Evolutionary conservation across 441 rosid species (phyloP).

Genomic region (Gossypium schwendimanii): DNA sequence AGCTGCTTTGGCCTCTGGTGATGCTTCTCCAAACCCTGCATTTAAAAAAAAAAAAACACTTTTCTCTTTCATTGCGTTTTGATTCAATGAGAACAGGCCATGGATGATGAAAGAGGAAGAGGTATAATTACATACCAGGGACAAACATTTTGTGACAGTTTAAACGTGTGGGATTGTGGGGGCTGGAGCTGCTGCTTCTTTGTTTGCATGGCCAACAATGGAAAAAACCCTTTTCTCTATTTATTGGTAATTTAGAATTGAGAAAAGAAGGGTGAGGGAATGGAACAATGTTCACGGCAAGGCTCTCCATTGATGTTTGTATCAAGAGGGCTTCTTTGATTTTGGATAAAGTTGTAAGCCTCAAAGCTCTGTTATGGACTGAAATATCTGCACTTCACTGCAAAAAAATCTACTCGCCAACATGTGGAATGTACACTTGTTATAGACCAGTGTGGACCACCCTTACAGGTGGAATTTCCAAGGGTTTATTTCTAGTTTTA

Average conservation of each 20-base stretch:
- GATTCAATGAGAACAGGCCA: not conserved
- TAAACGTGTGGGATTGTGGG: constrained; percentile 20
- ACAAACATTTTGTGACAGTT: constrained; percentile 78
- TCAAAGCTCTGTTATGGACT: not conserved
- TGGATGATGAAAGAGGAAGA: not conserved
- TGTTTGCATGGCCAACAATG: constrained; percentile 20
- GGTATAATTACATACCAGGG: constrained; percentile 48
- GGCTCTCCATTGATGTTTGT: constrained; percentile 36
- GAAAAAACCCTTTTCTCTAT: constrained; percentile 8
- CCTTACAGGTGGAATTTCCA: not conserved
- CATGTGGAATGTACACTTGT: not conserved
- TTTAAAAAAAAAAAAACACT: not conserved
- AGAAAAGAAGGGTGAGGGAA: constrained; percentile 29
- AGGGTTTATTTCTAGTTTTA: not conserved
- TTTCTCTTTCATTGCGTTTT: not conserved
- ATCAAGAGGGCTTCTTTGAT: not conserved
- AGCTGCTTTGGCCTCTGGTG: constrained; percentile 79
- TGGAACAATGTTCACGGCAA: constrained; percentile 23
- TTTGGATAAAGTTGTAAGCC: not conserved
- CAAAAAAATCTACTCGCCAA: constrained; percentile 3
- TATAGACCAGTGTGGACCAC: not conserved
- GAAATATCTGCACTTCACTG: constrained; percentile 1
- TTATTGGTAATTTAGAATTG: constrained; percentile 21
- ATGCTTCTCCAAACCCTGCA: constrained; percentile 79
- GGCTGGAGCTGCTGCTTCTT: constrained; percentile 25